Evolutionary conservation across 441 rosid species (phyloP), one percentile per base, ranked within the genome.

Genomic region (Corymbia citriodora): DNA sequence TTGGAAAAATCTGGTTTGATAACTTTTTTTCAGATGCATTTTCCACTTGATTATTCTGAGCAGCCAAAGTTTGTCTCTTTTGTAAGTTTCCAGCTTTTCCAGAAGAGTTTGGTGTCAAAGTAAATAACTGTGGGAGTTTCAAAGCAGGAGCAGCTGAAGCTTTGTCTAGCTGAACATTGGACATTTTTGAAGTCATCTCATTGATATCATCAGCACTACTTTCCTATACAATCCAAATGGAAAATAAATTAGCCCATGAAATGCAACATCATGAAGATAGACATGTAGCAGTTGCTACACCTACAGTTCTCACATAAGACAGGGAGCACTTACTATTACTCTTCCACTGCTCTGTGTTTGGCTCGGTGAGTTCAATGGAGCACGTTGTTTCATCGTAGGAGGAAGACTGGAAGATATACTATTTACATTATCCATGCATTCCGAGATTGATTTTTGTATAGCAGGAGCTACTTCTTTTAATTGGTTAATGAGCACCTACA

Each of bases 401-500:
- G 99, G 99, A 90, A 97, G 90, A 91, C 92, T 94, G 83, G 98
- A 95, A 90, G 99, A 95, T 92, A 96, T 93, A 90, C 93, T 92
- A 93, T 94, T 96, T 85, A 98, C 98, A 93, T 94, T 94, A 94
- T 96, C 99, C 52, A 97, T 95, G 92, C 97, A 97, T 53, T 96
- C 99, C 45, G 96, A 92, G 93, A 98, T 97, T 74, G 99, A 98
- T 82, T 94, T 94, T 91, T 98, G 98, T 91, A 97, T 96, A 89
- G 99, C 92, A 88, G 99, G 99, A 92, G 97, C 95, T 92, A 96
- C 99, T 89, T 98, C 99, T 94, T 97, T 98, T 70, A 98, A 94
- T 92, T 98, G 99, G 91, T 98, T 96, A 91, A 97, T 96, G 89
- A 97, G 99, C 94, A 97, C 99, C 99, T 98, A 94, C 59, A 92